phyloP scores from a whole-genome alignment of 2,329 filamentous ascomycete species.

The Amauroascus niger region DNA sequence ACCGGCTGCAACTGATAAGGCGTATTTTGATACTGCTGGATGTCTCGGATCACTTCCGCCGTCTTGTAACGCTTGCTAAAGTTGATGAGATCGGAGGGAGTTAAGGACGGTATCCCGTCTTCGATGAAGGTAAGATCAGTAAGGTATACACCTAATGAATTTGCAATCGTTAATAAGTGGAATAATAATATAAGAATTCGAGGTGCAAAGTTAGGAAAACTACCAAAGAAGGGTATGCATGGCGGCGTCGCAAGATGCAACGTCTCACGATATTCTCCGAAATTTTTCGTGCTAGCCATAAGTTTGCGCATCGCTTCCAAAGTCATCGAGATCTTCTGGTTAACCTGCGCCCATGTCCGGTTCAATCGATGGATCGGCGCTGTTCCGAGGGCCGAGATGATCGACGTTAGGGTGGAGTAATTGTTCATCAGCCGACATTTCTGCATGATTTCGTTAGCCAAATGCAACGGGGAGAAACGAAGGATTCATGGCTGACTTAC shows the following conservation, averaged over 20 bases:
- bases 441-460: slow-evolving; percentile 44
- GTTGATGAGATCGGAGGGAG: slow-evolving; percentile 94
- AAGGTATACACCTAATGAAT: slow-evolving; percentile 70
- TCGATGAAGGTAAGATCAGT: slow-evolving; percentile 98
- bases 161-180: neutral
- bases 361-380: slow-evolving; percentile 90
- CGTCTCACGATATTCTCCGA: slow-evolving; percentile 89
- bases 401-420: slow-evolving; percentile 93
- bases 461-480: neutral
- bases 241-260: slow-evolving; percentile 88
- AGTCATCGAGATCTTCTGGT: slow-evolving; percentile 66
- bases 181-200: neutral
- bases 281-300: slow-evolving; percentile 97
- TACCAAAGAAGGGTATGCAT: slow-evolving; percentile 97
- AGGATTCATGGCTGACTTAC: slow-evolving; percentile 42
- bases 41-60: slow-evolving; percentile 94
- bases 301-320: slow-evolving; percentile 86
- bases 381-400: slow-evolving; percentile 90
- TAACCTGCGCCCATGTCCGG: slow-evolving; percentile 89
- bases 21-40: slow-evolving; percentile 96
- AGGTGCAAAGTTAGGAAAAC: neutral
- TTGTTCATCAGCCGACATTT: slow-evolving; percentile 94
- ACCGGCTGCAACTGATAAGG: slow-evolving; percentile 89
- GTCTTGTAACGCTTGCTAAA: slow-evolving; percentile 98
- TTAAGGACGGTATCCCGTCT: slow-evolving; percentile 91